These are phyloP conservation scores for Lentinula sp. DNA, from an alignment of 768 basidiomycete species.

Conservation along the genomic window DNA sequence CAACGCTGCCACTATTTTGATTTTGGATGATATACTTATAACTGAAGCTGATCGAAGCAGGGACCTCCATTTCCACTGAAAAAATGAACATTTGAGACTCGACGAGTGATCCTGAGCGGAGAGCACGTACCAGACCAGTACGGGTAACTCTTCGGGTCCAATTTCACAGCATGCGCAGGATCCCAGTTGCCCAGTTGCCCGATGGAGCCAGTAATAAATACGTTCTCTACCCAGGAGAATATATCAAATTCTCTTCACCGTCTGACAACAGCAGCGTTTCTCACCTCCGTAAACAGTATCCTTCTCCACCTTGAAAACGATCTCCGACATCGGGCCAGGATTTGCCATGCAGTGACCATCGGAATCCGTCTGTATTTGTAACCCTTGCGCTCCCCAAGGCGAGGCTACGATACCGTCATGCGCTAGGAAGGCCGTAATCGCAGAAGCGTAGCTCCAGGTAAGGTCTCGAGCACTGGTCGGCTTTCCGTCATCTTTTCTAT, in stretches of 20 bases:
- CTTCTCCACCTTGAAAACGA: conserved; percentile 50
- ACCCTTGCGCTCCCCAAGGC: conserved; percentile 62
- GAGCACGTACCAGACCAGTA: conserved; percentile 34
- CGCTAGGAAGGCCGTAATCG: conserved; percentile 56
- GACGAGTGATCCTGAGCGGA: not conserved
- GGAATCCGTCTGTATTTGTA: conserved; percentile 24
- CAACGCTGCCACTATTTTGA: conserved; percentile 23
- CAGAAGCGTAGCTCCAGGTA: conserved; percentile 75
- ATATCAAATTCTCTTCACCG: not conserved
- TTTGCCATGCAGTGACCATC: conserved; percentile 6
- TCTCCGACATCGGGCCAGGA: conserved; percentile 42
- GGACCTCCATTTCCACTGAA: conserved; percentile 55
- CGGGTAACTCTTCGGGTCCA: conserved; percentile 43
- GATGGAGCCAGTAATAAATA: conserved; percentile 43
- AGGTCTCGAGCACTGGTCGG: conserved; percentile 59
- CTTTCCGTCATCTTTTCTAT: conserved; percentile 37
- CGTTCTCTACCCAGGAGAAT: conserved; percentile 31
- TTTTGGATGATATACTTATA: conserved; percentile 70
- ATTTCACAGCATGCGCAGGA: conserved; percentile 32
- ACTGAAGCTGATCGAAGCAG: conserved; percentile 49
- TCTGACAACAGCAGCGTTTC: conserved; percentile 12
- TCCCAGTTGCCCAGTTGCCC: conserved; percentile 39
- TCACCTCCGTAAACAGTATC: conserved; percentile 49
- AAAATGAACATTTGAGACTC: not conserved
- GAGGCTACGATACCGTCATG: conserved; percentile 38